Conservation (phyloP, 2,329 filamentous ascomycete genomes). For the Bertia moriformis region DNA sequence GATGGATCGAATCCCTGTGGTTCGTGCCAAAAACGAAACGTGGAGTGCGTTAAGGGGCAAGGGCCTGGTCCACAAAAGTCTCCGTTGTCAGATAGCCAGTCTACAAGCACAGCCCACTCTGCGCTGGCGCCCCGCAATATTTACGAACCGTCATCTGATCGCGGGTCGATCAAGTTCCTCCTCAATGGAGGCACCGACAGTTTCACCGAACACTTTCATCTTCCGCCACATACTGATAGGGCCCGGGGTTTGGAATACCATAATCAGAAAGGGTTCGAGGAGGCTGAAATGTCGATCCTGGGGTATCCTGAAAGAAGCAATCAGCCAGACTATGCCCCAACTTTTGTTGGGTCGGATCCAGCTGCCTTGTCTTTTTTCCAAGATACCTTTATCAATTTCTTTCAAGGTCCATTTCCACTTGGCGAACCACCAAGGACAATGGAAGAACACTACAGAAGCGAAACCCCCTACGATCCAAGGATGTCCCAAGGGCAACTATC, state of each 20-base stretch:
- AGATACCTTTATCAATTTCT: constrained; percentile 19
- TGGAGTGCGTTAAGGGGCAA: constrained; percentile 14
- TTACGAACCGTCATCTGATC: constrained; percentile 17
- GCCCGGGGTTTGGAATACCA: constrained; percentile 18
- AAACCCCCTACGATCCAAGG: constrained; percentile 1
- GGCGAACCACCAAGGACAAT: constrained; percentile 10
- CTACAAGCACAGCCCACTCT: too few relatives aligned
- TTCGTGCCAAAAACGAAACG: constrained; percentile 23
- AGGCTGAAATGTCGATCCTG: constrained; percentile 7
- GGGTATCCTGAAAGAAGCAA: constrained; percentile 3
- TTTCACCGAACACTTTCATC: constrained; percentile 25
- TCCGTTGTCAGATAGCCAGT: too few relatives aligned
- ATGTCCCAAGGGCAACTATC: constrained; percentile 4
- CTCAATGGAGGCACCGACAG: constrained; percentile 26
- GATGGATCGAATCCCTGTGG: constrained; percentile 25
- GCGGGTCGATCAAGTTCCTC: constrained; percentile 28
- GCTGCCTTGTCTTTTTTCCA: constrained; percentile 14
- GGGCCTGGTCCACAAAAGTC: too few relatives aligned
- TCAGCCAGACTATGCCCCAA: constrained; percentile 6
- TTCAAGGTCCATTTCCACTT: constrained; percentile 18
- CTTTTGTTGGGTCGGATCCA: constrained; percentile 9
- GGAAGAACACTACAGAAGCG: constrained; percentile 2
- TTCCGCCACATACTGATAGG: constrained; percentile 21
- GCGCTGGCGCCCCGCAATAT: constrained; percentile 10
- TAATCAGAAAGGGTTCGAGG: constrained; percentile 10